These are phyloP conservation scores for Mycena indigotica DNA, from an alignment of 768 basidiomycete species.

Conservation along the genomic window DNA sequence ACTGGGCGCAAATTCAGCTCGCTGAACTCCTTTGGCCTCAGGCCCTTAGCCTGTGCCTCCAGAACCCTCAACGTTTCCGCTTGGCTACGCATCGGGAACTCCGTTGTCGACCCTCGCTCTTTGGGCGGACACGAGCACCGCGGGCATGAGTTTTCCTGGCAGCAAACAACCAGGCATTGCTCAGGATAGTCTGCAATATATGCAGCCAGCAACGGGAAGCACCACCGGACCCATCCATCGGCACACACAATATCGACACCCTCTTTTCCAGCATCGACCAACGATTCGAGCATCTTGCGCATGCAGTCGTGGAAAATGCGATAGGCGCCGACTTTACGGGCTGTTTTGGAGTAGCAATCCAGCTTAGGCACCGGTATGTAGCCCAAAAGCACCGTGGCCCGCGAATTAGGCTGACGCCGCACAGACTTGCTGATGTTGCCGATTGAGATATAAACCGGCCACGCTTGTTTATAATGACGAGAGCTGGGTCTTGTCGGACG, in stretches of 20 bases:
- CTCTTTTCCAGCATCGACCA: constrained; percentile 25
- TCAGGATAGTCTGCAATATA: constrained; percentile 35
- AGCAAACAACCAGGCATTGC: constrained; percentile 29
- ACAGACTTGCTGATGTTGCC: constrained; percentile 34
- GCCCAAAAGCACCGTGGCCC: constrained; percentile 30
- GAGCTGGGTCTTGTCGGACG: constrained; percentile 39
- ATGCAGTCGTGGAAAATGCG: constrained; percentile 34
- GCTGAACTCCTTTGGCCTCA: not conserved
- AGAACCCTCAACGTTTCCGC: not conserved
- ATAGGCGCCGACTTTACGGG: constrained; percentile 14
- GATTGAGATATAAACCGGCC: constrained; percentile 39
- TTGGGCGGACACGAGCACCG: constrained; percentile 17
- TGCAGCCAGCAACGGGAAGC: constrained; percentile 32
- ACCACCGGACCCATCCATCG: constrained; percentile 26
- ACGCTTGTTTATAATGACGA: constrained; percentile 35
- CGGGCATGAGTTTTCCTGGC: constrained; percentile 23
- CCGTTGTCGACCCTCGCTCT: constrained; percentile 4
- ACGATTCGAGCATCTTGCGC: constrained; percentile 24
- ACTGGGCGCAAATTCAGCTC: not conserved
- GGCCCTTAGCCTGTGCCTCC: not conserved
- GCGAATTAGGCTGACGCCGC: constrained; percentile 26
- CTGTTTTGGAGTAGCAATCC: constrained; percentile 13
- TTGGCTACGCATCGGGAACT: not conserved
- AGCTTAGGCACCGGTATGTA: constrained; percentile 35
- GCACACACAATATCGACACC: constrained; percentile 34